Evolutionary conservation across 345 rosid species (phyloP), one percentile per base, ranked within the genome.

Genomic region (Brassica cretica): DNA sequence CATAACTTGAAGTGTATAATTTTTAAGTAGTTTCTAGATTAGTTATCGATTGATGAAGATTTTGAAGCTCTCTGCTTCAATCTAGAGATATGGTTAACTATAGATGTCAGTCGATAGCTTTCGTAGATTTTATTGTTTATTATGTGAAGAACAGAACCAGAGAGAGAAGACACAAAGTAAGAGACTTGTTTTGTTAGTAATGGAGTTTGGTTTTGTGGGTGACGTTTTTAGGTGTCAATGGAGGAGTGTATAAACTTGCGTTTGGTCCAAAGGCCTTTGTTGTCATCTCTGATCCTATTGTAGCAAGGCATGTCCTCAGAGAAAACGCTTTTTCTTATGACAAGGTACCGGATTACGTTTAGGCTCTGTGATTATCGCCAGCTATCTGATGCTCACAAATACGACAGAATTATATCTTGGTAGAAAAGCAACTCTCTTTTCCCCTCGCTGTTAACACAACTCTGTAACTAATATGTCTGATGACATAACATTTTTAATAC

Each of bases 251-350:
- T 77, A 94, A 94, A 68, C 98, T 94, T 80, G 97, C 98, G 63
- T 94, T 94, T 88, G 98, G 98, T 49, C 98, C 97, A 49, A 94
- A 94, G 77, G 91, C 98, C 7, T 94, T 94, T 84, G 97, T 94
- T 76, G 97, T 94, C 72, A 90, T 92, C 76, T 94, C 98, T 1
- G 98, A 94, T 83, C 95, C 98, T 5, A 86, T 92, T 67, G 84
- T 92, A 78, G 92, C 94, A 51, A 86, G 95, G 79, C 89, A 92
- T 82, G 82, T 94, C 61, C 93, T 90, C 15, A 88, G 97, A 15
- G 97, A 94, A 71, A 94, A 90, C 61, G 89, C 96, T 1, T 94
- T 94, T 86, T 88, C 93, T 6, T 94, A 90, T 35, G 97, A 94
- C 81, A 94, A 94, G 97, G 98, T 74, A 37, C 8, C 80, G 33